These are phyloP conservation scores for Panus rudis DNA, from an alignment of 768 basidiomycete species.

Conservation along the genomic window DNA sequence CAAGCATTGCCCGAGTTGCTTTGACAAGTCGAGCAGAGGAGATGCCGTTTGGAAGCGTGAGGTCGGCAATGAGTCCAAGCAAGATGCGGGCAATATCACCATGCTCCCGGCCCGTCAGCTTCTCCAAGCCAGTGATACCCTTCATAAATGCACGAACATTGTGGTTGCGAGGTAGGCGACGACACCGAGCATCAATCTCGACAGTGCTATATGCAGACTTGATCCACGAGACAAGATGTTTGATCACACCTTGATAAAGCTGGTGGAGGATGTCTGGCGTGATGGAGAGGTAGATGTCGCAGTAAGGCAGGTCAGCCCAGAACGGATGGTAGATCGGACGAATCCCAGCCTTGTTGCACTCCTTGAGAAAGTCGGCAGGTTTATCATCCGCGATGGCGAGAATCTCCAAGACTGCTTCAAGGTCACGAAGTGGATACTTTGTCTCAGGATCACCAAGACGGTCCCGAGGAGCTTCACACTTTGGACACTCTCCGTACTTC, in stretches of 20 bases:
- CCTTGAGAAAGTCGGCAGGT: constrained; percentile 5
- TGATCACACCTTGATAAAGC: constrained; percentile 23
- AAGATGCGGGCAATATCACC: constrained; percentile 20
- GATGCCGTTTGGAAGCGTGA: constrained; percentile 10
- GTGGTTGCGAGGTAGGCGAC: constrained; percentile 16
- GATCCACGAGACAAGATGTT: constrained; percentile 21
- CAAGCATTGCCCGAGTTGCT: constrained; percentile 24
- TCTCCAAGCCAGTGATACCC: constrained; percentile 15
- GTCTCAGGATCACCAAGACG: constrained; percentile 1
- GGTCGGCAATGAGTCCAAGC: constrained; percentile 24
- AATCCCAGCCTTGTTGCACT: constrained; percentile 12
- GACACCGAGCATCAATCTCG: constrained; percentile 16
- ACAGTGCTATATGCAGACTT: constrained; percentile 2
- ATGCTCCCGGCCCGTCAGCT: constrained; percentile 21
- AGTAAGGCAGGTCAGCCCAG: constrained; percentile 19
- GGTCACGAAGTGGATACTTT: constrained; percentile 4
- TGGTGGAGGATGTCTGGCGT: constrained; percentile 26
- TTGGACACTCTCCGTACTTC: constrained; percentile 12
- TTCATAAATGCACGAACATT: constrained; percentile 14
- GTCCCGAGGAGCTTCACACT: constrained; percentile 3
- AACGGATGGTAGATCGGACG: constrained; percentile 20
- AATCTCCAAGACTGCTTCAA: constrained; percentile 5
- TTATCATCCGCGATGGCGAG: not conserved
- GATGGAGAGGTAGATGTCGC: constrained; percentile 18
- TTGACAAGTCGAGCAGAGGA: constrained; percentile 13